phyloP scores from a whole-genome alignment of 441 rosid species.

The Iberis amara region DNA sequence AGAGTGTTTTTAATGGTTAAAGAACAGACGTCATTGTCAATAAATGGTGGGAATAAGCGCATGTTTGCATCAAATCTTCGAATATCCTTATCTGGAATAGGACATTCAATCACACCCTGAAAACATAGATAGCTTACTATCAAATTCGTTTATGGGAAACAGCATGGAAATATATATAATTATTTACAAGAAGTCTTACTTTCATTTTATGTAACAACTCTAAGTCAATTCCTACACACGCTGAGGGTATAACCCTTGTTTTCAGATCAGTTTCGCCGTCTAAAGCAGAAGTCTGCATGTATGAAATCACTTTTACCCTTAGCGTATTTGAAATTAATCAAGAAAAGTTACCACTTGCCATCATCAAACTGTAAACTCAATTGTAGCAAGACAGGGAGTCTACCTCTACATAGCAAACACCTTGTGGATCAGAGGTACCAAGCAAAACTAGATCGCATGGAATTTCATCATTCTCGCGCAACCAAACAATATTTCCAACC shows the following conservation, averaged over 20 bases:
- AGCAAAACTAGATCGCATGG: constrained; percentile 96
- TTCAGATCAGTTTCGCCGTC: constrained; percentile 99
- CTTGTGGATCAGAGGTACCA: constrained; percentile 93
- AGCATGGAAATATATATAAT: constrained; percentile 6
- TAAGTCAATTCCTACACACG: constrained; percentile 87
- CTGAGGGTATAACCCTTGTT: constrained; percentile 81
- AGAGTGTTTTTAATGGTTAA: constrained; percentile 88
- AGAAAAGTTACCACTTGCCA: constrained; percentile 12
- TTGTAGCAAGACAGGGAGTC: constrained; percentile 4
- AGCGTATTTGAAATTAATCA: background rate
- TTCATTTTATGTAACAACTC: constrained; percentile 90
- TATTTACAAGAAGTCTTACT: constrained; percentile 38
- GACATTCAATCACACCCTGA: constrained; percentile 98
- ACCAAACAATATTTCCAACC: constrained; percentile 93
- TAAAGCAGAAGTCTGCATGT: constrained; percentile 82
- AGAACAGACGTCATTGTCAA: constrained; percentile 91
- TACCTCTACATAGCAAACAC: constrained; percentile 93
- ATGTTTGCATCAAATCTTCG: constrained; percentile 96
- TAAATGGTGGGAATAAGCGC: constrained; percentile 92
- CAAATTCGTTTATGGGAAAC: background rate
- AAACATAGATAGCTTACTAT: constrained; percentile 14
- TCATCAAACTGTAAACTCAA: constrained; percentile 7
- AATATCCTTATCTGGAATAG: constrained; percentile 90
- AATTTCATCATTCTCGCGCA: constrained; percentile 99
- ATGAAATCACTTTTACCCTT: constrained; percentile 17